Conservation (phyloP, 768 basidiomycete genomes). For the Boletus vinaceobasis region DNA sequence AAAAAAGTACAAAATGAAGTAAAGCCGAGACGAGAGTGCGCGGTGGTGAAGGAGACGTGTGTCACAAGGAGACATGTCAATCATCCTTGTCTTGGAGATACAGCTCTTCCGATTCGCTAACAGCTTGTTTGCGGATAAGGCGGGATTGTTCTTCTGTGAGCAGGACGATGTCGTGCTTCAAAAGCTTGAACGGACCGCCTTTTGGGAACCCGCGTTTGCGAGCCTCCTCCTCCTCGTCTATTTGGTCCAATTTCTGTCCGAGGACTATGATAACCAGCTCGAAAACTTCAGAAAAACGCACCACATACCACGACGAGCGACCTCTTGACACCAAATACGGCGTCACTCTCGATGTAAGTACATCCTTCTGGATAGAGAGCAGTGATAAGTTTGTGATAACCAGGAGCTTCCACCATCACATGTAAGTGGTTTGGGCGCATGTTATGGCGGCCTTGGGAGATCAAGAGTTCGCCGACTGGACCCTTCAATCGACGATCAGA, state of each 20-base stretch:
- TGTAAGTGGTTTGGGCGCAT: constrained; percentile 82
- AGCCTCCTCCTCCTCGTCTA: constrained; percentile 53
- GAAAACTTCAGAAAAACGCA: not conserved
- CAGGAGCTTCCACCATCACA: constrained; percentile 65
- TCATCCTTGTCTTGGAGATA: constrained; percentile 1
- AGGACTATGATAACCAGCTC: not conserved
- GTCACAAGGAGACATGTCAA: not conserved
- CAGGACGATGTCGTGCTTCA: constrained; percentile 46
- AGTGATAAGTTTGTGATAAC: constrained; percentile 69
- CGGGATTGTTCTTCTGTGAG: constrained; percentile 41
- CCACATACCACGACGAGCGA: constrained; percentile 69
- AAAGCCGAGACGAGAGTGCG: no score
- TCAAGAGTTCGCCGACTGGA: constrained; percentile 63
- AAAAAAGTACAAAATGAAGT: no score
- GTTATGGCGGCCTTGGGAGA: constrained; percentile 59
- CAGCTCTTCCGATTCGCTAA: constrained; percentile 9
- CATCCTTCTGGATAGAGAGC: constrained; percentile 75
- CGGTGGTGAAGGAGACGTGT: no score
- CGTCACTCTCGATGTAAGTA: constrained; percentile 61
- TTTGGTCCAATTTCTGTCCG: constrained; percentile 46
- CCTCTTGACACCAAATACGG: constrained; percentile 79
- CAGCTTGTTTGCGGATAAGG: constrained; percentile 20
- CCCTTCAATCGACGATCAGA: constrained; percentile 40
- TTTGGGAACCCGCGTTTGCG: constrained; percentile 48
- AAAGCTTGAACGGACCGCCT: constrained; percentile 45